Base-by-base conservation (phyloP, 2,329 filamentous ascomycete genomes). In the Calycina herbarum region DNA sequence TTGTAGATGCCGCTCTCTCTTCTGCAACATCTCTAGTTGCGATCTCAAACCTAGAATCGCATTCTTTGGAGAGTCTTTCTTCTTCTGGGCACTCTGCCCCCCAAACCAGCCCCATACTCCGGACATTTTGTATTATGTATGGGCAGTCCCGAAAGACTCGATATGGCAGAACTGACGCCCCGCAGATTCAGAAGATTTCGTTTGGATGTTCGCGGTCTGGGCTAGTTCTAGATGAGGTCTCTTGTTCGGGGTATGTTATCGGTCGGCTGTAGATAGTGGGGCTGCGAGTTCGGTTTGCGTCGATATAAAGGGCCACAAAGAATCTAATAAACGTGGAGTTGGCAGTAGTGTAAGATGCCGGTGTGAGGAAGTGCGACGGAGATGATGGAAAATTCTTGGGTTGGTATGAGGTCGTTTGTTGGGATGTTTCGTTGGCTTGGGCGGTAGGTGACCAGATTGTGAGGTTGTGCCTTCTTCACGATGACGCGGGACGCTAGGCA, bases 1-100 rank as follows among this genome's bases (percentile, higher is more conserved):
- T 79, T 95, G 90, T 68, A 98, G 81, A 77, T 98, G 93, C 78
- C 87, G 91, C 83, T 98, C 94, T 67, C 94, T 86, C 85, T 99
- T 99, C 81, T 96, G 93, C 76, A 99, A 85, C 94, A 98, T 98
- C 74, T 97, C 94, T 57, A 98, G 85, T 82, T 97, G 94, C 75
- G 90, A 86, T 73, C 95, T 88, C 76, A 99, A 82, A 67, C 86
- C 87, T 65, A 99, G 84, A 75, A 99, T 99, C 72, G 95, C 95
- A 83, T 97, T 95, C 86, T 99, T 99, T 65, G 95, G 93, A 67
- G 88, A 90, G 81, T 97, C 93, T 82, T 96, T 97, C 82, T 89
- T 89, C 85, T 93, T 92, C 81, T 93, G 89, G 73, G 89, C 89
- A 74, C 87, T 86, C 71, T 86, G 87, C 75, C 93, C 93, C 80